Conservation (phyloP, 1,139 yeast genomes). For the Taphrina sp. region DNA sequence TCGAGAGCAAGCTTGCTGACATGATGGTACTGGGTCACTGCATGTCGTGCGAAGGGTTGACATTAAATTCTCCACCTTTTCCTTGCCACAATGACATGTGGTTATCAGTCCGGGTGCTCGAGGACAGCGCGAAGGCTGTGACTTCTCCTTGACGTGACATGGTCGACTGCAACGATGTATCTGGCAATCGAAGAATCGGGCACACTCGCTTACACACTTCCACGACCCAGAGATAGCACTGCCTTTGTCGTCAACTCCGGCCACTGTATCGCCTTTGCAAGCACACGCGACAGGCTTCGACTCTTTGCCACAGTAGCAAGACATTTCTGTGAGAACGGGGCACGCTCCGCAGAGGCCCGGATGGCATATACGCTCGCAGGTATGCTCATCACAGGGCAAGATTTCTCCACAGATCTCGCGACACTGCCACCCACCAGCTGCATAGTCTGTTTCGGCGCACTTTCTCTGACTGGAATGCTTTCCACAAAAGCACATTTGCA, state of each 20-base stretch:
- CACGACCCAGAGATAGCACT: conserved; percentile 60
- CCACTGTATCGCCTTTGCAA: conserved; percentile 42
- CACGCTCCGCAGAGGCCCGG: conserved; percentile 79
- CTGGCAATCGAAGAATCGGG: conserved; percentile 59
- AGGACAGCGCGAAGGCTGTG: conserved; percentile 50
- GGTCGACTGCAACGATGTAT: conserved; percentile 57
- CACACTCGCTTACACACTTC: conserved; percentile 56
- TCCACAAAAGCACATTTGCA: conserved; percentile 74
- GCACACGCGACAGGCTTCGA: conserved; percentile 51
- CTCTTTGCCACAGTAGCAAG: conserved; percentile 75
- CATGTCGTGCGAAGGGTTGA: conserved; percentile 57
- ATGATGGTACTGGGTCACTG: conserved; percentile 72
- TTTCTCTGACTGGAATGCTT: conserved; percentile 63
- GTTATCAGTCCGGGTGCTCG: conserved; percentile 58
- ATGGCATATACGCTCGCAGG: conserved; percentile 62
- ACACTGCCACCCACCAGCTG: conserved; percentile 63
- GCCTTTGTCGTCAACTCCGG: conserved; percentile 28
- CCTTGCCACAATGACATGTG: conserved; percentile 77
- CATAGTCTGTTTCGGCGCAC: conserved; percentile 69
- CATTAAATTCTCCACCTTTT: conserved; percentile 46
- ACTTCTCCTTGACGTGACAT: conserved; percentile 53
- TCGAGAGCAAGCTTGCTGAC: conserved; percentile 65
- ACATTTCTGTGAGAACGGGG: conserved; percentile 48
- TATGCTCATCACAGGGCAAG: conserved; percentile 71
- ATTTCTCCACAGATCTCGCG: conserved; percentile 57